A percentile compares a stretch with the other conserved stretches of the same genome.
Evolutionary conservation across 2,329 filamentous ascomycete species (phyloP).

Genomic region (Venturia pyrina): DNA sequence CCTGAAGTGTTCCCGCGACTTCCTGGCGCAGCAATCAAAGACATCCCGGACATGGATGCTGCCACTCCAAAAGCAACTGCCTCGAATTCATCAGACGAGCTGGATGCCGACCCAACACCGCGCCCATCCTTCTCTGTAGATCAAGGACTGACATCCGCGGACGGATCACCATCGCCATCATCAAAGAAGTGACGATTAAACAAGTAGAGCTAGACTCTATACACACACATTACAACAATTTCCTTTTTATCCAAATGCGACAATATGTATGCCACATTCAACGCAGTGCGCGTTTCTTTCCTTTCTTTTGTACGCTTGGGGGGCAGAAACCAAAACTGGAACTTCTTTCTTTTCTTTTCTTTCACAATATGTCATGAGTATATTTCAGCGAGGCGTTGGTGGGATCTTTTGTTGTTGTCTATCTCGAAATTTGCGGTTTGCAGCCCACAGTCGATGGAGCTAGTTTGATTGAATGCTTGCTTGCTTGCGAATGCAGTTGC

Average conservation of each 20-base stretch:
- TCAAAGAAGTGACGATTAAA: neutral
- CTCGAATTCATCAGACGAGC: neutral
- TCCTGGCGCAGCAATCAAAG: constrained; percentile 31
- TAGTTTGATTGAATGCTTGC: neutral
- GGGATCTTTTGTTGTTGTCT: neutral
- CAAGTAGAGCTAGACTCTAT: neutral
- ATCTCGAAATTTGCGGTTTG: neutral
- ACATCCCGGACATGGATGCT: constrained; percentile 27
- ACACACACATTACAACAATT: neutral
- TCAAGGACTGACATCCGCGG: neutral
- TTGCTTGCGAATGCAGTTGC: neutral
- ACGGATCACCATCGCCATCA: neutral
- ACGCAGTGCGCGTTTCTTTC: constrained; percentile 1
- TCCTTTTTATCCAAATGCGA: neutral
- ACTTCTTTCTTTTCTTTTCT: neutral
- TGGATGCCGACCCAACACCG: constrained; percentile 9
- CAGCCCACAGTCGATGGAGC: neutral
- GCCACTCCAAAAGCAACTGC: constrained; percentile 1
- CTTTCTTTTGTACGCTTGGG: neutral
- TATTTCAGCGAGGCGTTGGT: constrained; percentile 10
- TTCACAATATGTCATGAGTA: constrained; percentile 2
- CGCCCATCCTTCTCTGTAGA: constrained; percentile 3
- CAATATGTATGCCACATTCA: neutral
- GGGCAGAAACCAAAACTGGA: neutral
- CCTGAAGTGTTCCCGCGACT: constrained; percentile 39